Percentiles rank a stretch among this genome's conserved stretches.
These are phyloP conservation scores for Fusarium goolgardi DNA, from an alignment of 2,329 filamentous ascomycete genomes.

Conservation along the genomic window DNA sequence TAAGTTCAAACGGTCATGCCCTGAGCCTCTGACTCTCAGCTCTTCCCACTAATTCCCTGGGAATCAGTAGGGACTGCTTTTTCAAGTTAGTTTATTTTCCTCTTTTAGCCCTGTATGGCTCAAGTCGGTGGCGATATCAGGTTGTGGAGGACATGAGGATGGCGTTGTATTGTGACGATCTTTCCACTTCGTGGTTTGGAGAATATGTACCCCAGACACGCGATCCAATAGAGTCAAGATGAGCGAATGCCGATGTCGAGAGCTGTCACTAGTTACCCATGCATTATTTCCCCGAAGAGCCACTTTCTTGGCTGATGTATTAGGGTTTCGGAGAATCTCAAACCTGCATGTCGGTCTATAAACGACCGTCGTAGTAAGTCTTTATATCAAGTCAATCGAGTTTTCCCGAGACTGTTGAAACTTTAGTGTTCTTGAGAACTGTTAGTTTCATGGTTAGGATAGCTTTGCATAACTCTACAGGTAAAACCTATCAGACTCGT, in stretches of 20 bases:
- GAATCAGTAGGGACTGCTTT: neutral
- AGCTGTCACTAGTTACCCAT: neutral
- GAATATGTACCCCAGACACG: slow-evolving; percentile 21
- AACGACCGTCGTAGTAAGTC: neutral
- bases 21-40: slow-evolving; percentile 2
- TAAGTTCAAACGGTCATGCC: slow-evolving; percentile 13
- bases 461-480: neutral
- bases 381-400: neutral
- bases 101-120: neutral
- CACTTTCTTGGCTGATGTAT: slow-evolving; percentile 1
- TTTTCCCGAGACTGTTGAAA: neutral
- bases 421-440: no score
- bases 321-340: slow-evolving; percentile 31
- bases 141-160: slow-evolving; percentile 11
- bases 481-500: neutral
- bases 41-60: slow-evolving; percentile 1
- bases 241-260: neutral
- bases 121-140: slow-evolving; percentile 17
- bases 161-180: slow-evolving; percentile 26
- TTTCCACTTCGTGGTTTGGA: slow-evolving; percentile 12
- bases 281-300: slow-evolving; percentile 6
- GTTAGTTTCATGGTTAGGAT: neutral
- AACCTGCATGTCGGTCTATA: neutral
- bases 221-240: slow-evolving; percentile 16
- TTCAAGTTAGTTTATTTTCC: neutral